Evolutionary conservation across 345 rosid species (phyloP).

Genomic region (Triadica sebifera): DNA sequence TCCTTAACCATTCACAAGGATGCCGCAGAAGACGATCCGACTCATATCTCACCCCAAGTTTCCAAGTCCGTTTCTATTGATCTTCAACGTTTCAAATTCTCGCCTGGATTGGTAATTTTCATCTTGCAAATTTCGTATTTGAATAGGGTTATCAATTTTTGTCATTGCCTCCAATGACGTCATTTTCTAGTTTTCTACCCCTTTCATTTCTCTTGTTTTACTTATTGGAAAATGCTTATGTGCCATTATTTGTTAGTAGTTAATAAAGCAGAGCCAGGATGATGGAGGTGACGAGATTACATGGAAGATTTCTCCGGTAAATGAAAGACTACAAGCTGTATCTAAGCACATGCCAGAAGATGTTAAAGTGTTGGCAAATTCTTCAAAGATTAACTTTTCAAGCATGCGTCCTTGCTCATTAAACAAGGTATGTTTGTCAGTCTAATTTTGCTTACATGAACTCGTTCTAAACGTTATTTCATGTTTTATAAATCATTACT

Average conservation of each 20-base stretch:
- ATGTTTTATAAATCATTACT: constrained; percentile 2
- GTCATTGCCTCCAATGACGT: background rate
- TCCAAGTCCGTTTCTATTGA: constrained; percentile 48
- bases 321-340: constrained; percentile 66
- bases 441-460: background rate
- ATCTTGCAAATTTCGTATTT: background rate
- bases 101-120: constrained; percentile 74
- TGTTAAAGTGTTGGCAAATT: constrained; percentile 45
- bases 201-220: background rate
- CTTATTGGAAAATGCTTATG: background rate
- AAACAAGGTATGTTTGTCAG: constrained; percentile 39
- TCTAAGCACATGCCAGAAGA: constrained; percentile 60
- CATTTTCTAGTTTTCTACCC: background rate
- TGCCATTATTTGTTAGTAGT: constrained; percentile 28
- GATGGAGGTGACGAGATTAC: constrained; percentile 80
- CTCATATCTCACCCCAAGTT: constrained; percentile 52
- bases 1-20: constrained; percentile 13
- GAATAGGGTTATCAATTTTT: background rate
- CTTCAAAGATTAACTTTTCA: constrained; percentile 46
- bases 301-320: constrained; percentile 95
- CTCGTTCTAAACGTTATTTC: background rate
- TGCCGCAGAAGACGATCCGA: constrained; percentile 23
- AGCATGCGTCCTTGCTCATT: constrained; percentile 54
- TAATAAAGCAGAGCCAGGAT: constrained; percentile 92
- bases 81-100: constrained; percentile 65